These are phyloP conservation scores for Fusarium odoratissimum DNA, from an alignment of 2,329 filamentous ascomycete genomes.

Conservation along the genomic window DNA sequence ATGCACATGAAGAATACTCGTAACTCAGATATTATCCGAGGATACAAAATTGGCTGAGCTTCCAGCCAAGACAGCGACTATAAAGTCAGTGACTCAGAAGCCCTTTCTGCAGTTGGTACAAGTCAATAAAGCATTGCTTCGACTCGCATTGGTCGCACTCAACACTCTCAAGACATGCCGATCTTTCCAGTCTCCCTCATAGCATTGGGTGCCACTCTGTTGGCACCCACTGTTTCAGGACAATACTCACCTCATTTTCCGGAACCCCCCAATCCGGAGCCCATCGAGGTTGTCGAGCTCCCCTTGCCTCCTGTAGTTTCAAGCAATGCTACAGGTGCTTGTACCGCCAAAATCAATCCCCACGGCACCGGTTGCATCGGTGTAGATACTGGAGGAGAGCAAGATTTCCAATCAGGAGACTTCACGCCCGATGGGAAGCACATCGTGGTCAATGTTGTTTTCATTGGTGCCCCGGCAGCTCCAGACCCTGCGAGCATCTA, in stretches of 20 bases:
- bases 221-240: not conserved
- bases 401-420: constrained; percentile 7
- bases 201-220: not conserved
- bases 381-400: not conserved
- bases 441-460: constrained; percentile 53
- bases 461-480: constrained; percentile 55
- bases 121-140: not conserved
- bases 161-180: not conserved
- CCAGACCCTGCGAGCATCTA: constrained; percentile 54
- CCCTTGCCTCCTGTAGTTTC: not conserved
- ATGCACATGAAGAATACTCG: not conserved
- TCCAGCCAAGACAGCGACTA: not conserved
- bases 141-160: not conserved
- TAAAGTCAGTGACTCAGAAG: not conserved
- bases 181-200: not conserved
- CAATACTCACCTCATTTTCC: constrained; percentile 3
- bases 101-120: not conserved
- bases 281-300: constrained; percentile 1
- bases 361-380: not conserved
- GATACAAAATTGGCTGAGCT: not conserved
- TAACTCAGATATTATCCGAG: not conserved
- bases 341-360: not conserved
- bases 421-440: constrained; percentile 59
- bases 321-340: not conserved
- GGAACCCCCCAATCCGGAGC: not conserved